phyloP scores from a whole-genome alignment of 1,284 basidiomycete genomes.

The Boletus semigastroideus region DNA sequence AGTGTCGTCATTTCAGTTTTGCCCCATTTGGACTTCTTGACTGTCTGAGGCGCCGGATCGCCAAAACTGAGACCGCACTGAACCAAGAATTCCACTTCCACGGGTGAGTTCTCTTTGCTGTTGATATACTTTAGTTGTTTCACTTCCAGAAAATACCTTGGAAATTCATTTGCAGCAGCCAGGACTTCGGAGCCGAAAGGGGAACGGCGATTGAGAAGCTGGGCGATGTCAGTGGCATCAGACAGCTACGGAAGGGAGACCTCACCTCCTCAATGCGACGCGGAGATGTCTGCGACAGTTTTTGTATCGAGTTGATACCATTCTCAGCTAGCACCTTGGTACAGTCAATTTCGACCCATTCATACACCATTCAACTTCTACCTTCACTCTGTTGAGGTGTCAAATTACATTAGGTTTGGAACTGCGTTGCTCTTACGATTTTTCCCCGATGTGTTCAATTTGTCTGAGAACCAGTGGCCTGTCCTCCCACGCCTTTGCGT shows the following conservation, averaged over 20 bases:
- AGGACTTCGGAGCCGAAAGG: conserved; percentile 73
- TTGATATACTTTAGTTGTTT: conserved; percentile 43
- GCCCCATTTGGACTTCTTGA: conserved; percentile 48
- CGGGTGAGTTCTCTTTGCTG: conserved; percentile 48
- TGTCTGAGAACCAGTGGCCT: conserved; percentile 76
- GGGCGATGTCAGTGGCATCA: conserved; percentile 3
- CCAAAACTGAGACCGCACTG: conserved; percentile 51
- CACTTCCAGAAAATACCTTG: conserved; percentile 56
- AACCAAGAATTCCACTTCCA: conserved; percentile 60
- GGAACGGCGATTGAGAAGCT: conserved; percentile 73
- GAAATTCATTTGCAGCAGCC: conserved; percentile 58
- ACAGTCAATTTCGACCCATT: conserved; percentile 3
- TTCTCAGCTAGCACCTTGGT: conserved; percentile 69
- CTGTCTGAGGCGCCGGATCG: conserved; percentile 24
- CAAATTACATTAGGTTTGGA: neutral
- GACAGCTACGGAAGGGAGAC: neutral
- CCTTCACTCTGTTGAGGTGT: conserved; percentile 50
- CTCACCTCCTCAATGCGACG: conserved; percentile 62
- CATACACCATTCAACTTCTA: conserved; percentile 19
- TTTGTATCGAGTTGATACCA: conserved; percentile 61
- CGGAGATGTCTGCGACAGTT: conserved; percentile 56
- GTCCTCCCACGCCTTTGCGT: conserved; percentile 84
- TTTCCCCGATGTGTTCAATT: conserved; percentile 80
- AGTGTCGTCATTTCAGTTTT: conserved; percentile 62
- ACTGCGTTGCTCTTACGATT: conserved; percentile 56